These are phyloP conservation scores for Guadua angustifolia DNA, from an alignment of 176 grass and related monocot species.

Conservation along the genomic window DNA sequence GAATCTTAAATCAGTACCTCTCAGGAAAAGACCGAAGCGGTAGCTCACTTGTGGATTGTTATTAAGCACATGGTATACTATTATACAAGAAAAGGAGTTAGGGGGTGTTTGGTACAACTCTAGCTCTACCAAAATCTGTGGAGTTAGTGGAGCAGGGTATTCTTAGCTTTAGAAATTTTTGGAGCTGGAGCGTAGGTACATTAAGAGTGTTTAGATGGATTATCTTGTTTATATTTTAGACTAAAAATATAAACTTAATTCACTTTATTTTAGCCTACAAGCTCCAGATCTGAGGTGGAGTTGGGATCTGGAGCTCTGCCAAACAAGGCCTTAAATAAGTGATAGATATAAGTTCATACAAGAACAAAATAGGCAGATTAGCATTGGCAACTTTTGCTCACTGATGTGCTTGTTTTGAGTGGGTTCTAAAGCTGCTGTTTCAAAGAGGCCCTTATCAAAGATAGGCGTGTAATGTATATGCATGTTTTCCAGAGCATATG, in stretches of 20 bases:
- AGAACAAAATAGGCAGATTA: slow-evolving; percentile 22
- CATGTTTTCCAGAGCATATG: slow-evolving; percentile 14
- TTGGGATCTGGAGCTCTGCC: too few species aligned
- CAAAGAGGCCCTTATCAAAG: not conserved
- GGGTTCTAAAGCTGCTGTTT: slow-evolving; percentile 19
- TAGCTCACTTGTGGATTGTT: not conserved
- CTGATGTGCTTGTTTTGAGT: slow-evolving; percentile 22
- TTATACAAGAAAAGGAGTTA: not conserved
- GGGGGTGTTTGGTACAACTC: too few species aligned
- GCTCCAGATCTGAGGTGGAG: too few species aligned
- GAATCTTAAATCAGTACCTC: slow-evolving; percentile 2
- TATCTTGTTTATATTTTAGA: too few species aligned
- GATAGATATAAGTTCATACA: not conserved
- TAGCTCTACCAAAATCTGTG: too few species aligned
- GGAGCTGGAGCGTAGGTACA: too few species aligned
- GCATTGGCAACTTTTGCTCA: not conserved
- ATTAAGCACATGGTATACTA: slow-evolving; percentile 10
- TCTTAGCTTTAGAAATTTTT: too few species aligned
- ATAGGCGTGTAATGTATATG: slow-evolving; percentile 20
- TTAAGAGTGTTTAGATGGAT: too few species aligned
- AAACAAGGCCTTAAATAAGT: too few species aligned
- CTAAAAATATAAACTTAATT: too few species aligned
- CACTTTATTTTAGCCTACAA: too few species aligned
- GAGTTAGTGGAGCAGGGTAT: too few species aligned
- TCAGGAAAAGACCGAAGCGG: not conserved